A percentile compares a stretch with the other conserved stretches of the same genome.
Evolutionary conservation across 371 early-diverging fungal genomes (phyloP).

Genomic region (Apophysomyces sp.): DNA sequence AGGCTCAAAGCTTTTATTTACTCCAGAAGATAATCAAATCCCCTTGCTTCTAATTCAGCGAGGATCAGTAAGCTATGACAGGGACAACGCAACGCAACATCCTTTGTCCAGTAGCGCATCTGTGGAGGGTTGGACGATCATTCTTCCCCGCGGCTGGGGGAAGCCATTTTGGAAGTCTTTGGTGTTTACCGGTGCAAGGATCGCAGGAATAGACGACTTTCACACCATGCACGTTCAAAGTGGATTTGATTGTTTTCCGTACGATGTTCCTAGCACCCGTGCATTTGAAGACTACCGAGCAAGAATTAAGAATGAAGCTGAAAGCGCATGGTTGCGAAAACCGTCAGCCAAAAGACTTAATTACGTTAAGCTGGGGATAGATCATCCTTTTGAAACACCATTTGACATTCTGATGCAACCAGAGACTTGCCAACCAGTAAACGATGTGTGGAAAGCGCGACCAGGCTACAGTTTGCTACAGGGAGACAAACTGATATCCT

Average conservation of each 20-base stretch:
- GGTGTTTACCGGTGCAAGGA: slow-evolving; percentile 86
- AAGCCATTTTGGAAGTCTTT: slow-evolving; percentile 88
- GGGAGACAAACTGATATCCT: not conserved
- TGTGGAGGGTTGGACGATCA: slow-evolving; percentile 77
- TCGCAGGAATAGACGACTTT: slow-evolving; percentile 62
- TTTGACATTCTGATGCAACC: slow-evolving; percentile 39
- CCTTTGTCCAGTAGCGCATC: slow-evolving; percentile 1
- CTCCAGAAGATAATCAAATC: slow-evolving; percentile 57
- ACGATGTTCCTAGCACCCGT: slow-evolving; percentile 55
- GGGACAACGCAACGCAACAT: not conserved
- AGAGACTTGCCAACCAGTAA: slow-evolving; percentile 7
- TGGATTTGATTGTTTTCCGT: slow-evolving; percentile 56
- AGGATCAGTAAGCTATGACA: slow-evolving; percentile 21
- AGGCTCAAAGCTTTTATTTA: slow-evolving; percentile 63
- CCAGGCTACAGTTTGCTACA: not conserved
- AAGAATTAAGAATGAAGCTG: slow-evolving; percentile 22
- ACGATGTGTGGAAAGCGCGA: not conserved
- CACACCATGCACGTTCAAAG: slow-evolving; percentile 60
- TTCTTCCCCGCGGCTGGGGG: slow-evolving; percentile 83
- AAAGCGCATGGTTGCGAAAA: slow-evolving; percentile 49
- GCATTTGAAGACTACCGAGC: slow-evolving; percentile 45
- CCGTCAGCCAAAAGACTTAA: slow-evolving; percentile 77
- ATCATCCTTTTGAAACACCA: slow-evolving; percentile 63
- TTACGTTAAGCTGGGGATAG: slow-evolving; percentile 59
- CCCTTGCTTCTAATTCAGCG: slow-evolving; percentile 85